Conservation (phyloP, 169 alveolate species). For the Eimeria maxima region DNA sequence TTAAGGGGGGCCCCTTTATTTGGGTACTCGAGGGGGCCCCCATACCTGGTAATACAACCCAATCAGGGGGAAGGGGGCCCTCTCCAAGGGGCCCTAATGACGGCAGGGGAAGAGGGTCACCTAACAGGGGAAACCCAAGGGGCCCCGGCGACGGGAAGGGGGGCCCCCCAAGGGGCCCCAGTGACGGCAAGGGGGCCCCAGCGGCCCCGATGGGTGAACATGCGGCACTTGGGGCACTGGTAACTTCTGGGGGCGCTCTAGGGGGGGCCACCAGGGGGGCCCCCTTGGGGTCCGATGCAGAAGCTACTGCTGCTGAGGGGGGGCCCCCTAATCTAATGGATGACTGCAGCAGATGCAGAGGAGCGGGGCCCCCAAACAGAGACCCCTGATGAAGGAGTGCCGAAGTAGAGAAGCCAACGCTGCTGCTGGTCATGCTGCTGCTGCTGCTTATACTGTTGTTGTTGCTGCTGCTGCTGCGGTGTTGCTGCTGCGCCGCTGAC, state of each 20-base stretch:
- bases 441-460: conserved; percentile 17
- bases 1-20: not conserved
- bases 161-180: conserved; percentile 13
- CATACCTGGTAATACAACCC: no score
- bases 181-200: not conserved
- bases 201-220: not conserved
- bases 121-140: not conserved
- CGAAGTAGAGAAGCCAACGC: not conserved
- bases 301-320: not conserved
- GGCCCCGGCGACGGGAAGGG: not conserved
- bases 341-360: no score
- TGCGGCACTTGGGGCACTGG: no score
- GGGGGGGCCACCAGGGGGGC: conserved; percentile 4
- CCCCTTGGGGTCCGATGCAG: not conserved
- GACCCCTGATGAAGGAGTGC: not conserved
- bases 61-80: no score
- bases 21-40: conserved; percentile 9
- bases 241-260: no score
- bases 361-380: not conserved
- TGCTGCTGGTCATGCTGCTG: not conserved
- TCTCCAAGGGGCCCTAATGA: not conserved
- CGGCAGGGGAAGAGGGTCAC: no score
- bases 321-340: not conserved
- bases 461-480: not conserved
- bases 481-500: not conserved